A percentile compares a stretch with the other conserved stretches of the same genome.
Conservation (phyloP, 2,329 filamentous ascomycete species). For the Plectosphaerella sp. region DNA sequence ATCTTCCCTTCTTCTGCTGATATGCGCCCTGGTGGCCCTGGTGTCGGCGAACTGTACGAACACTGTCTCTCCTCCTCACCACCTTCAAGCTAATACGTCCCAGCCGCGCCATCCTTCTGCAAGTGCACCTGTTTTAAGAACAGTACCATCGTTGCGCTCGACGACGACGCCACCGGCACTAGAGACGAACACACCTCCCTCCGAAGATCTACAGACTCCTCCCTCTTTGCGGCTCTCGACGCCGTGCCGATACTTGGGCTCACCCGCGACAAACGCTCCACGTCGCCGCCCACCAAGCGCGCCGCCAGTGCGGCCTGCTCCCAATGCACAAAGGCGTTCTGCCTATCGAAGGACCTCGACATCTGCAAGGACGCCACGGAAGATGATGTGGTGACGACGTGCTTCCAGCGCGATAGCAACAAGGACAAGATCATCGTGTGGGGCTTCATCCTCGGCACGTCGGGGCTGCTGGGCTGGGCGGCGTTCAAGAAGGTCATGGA, state of each 20-base stretch:
- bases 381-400: slow-evolving; percentile 57
- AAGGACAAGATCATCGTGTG: slow-evolving; percentile 65
- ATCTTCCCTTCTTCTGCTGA: slow-evolving; percentile 28
- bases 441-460: slow-evolving; percentile 56
- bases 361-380: slow-evolving; percentile 61
- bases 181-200: slow-evolving; percentile 18
- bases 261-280: neutral
- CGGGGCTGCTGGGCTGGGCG: slow-evolving; percentile 57
- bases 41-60: slow-evolving; percentile 38
- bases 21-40: slow-evolving; percentile 28
- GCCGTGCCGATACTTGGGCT: slow-evolving; percentile 11
- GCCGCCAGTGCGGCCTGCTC: slow-evolving; percentile 45
- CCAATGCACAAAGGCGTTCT: slow-evolving; percentile 62
- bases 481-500: slow-evolving; percentile 45
- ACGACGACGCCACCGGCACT: slow-evolving; percentile 37
- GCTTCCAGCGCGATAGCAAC: slow-evolving; percentile 63
- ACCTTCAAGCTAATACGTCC: neutral
- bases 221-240: slow-evolving; percentile 5
- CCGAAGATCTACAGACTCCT: slow-evolving; percentile 9
- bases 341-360: slow-evolving; percentile 53
- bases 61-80: neutral
- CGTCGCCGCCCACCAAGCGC: slow-evolving; percentile 18
- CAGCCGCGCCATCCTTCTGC: slow-evolving; percentile 61
- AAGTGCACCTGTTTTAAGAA: slow-evolving; percentile 69
- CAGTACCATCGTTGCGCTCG: slow-evolving; percentile 61